Evolutionary conservation across 2,329 filamentous ascomycete genomes (phyloP).

Genomic region (Nectriaceae sp.): DNA sequence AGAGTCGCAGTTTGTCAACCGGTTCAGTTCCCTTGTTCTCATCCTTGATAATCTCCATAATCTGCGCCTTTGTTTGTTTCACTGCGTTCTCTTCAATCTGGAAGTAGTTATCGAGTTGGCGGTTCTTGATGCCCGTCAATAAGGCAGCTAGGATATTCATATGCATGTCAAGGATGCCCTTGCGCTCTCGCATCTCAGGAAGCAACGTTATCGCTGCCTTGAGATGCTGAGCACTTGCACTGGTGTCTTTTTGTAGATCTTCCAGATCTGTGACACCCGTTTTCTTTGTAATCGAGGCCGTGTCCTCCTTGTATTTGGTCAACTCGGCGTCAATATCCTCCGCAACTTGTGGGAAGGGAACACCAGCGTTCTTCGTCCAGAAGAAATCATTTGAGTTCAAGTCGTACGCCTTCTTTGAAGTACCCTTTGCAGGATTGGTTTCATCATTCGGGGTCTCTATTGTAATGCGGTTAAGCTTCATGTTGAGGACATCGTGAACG

Average conservation of each 20-base stretch:
- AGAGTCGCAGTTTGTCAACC: constrained; percentile 86
- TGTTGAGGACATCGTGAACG: constrained; percentile 64
- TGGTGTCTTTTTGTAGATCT: constrained; percentile 86
- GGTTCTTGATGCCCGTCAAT: constrained; percentile 81
- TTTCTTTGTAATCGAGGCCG: constrained; percentile 90
- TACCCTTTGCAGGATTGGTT: constrained; percentile 69
- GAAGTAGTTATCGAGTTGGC: constrained; percentile 94
- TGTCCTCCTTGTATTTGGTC: constrained; percentile 93
- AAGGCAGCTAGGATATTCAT: constrained; percentile 93
- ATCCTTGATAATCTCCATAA: constrained; percentile 84
- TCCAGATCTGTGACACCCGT: constrained; percentile 92
- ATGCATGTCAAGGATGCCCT: constrained; percentile 94
- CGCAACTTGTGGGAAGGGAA: constrained; percentile 92
- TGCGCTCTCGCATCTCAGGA: constrained; percentile 89
- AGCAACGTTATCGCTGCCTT: constrained; percentile 94
- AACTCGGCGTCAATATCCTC: constrained; percentile 95
- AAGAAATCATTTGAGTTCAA: constrained; percentile 91
- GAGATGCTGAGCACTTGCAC: constrained; percentile 87
- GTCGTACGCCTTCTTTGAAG: constrained; percentile 88
- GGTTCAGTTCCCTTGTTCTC: constrained; percentile 79
- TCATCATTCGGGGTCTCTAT: constrained; percentile 84
- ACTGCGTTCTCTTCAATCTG: constrained; percentile 90
- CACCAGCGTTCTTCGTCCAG: constrained; percentile 88
- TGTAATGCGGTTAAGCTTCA: constrained; percentile 85
- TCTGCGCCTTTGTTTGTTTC: constrained; percentile 87